Evolutionary conservation across 495 filamentous ascomycete genomes (phyloP).

Genomic region (Polyplosphaeria fusca): DNA sequence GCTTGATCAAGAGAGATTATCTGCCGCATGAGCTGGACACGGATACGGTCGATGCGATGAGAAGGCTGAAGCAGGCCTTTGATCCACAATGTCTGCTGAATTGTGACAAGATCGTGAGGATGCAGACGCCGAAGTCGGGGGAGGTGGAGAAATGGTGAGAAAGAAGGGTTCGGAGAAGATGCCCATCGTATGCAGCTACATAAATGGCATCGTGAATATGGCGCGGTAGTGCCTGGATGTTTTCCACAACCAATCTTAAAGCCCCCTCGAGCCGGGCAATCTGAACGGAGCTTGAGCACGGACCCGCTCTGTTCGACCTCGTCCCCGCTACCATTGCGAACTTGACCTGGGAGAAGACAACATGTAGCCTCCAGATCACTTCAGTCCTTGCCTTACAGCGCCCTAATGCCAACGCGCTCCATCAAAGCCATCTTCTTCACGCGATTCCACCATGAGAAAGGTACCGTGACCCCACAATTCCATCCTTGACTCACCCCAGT

Average conservation of each 20-base stretch:
- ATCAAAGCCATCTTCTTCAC: constrained; percentile 96
- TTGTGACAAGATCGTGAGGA: constrained; percentile 73
- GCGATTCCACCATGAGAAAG: constrained; percentile 85
- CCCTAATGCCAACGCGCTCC: constrained; percentile 48
- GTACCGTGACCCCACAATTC: constrained; percentile 46
- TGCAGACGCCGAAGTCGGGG: constrained; percentile 37
- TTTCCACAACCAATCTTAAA: too few species aligned
- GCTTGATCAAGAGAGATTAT: constrained; percentile 78
- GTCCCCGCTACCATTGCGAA: background rate
- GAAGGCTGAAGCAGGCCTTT: constrained; percentile 71
- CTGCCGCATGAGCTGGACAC: constrained; percentile 69
- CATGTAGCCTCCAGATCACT: background rate
- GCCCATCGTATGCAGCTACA: too few species aligned
- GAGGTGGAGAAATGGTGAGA: constrained; percentile 46
- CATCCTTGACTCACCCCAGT: background rate
- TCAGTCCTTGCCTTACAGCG: background rate
- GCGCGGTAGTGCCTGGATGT: too few species aligned
- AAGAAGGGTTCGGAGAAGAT: too few species aligned
- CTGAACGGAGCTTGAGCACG: background rate
- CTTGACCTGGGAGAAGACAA: background rate
- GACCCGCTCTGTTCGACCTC: background rate
- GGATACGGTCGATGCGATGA: constrained; percentile 73
- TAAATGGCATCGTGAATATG: too few species aligned
- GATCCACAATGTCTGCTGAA: constrained; percentile 77
- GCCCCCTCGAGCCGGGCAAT: too few species aligned